Evolutionary conservation across 2,329 filamentous ascomycete species (phyloP), one percentile per base, ranked within the genome.

Genomic region (Colletotrichum paranaense): DNA sequence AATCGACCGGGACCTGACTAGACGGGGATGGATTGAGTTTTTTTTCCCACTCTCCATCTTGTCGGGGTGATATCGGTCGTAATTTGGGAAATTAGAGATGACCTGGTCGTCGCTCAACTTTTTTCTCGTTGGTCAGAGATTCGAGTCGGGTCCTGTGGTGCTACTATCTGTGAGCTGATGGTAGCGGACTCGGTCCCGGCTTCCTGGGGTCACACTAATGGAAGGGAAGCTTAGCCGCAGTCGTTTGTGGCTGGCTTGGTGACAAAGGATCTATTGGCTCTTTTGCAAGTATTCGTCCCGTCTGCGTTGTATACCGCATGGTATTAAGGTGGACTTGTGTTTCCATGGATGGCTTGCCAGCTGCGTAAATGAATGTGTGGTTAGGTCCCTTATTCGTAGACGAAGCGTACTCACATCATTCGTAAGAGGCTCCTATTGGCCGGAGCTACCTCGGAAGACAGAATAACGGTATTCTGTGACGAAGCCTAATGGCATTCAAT

Each of bases 1-100:
- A 24, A 53, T 46, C 42, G 22, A 24, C 52, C 24, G 59, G 68
- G 66, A 24, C 66, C 70, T 72, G 66, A 59, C 66, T 72, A 64
- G 59, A 59, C 59, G 53, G 59, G 65, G 59, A 56, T 55, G 42
- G 26, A 56, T 69, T 68, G 69, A 63, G 64, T 46, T 49, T 72
- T 32, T 68, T 60, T 60, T n/a, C 46, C 12, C 24, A 8, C n/a
- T 30, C 22, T 30, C 38, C 62, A 6, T 30, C 52, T 35, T 52
- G 49, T 68, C 53, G 70, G 28, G 30, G 66, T 73, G 70, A 65
- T 60, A 69, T 73, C 59, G 59, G 66, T 59, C 42, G 55, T 65
- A 53, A 56, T 64, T 42, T 56, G 59, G 70, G 70, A 73, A 62
- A 73, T 69, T 65, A 69, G 32, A 42, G 26, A 60, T 26, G 58